Evolutionary conservation across 257 asterid genomes (phyloP).

Genomic region (Solanum pennellii): DNA sequence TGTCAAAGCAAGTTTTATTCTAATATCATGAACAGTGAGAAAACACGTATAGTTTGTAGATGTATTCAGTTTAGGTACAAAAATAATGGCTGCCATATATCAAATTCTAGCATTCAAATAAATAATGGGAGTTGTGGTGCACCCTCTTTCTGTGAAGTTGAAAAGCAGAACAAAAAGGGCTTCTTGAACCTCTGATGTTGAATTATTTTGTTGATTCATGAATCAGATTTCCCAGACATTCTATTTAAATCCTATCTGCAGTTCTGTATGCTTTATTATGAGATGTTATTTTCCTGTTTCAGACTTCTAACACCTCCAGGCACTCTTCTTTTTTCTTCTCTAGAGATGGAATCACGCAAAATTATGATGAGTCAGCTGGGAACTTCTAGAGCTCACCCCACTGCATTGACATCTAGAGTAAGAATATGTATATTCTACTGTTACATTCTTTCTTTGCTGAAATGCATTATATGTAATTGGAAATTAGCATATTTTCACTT

Average conservation of each 20-base stretch:
- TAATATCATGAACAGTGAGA: background rate
- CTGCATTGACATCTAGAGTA: conserved; percentile 79
- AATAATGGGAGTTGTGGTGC: background rate
- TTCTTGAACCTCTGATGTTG: background rate
- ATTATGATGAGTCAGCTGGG: conserved; percentile 66
- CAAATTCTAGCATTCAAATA: background rate
- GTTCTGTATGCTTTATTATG: background rate
- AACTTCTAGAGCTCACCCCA: conserved; percentile 68
- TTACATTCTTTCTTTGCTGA: background rate
- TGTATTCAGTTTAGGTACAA: background rate
- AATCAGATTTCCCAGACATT: background rate
- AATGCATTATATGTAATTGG: background rate
- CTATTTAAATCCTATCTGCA: background rate
- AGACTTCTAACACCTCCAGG: conserved; percentile 98
- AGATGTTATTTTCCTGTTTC: conserved; percentile 16
- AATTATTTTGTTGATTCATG: background rate
- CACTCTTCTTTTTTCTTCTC: conserved; percentile 87
- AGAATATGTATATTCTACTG: conserved; percentile 11
- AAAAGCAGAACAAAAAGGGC: background rate
- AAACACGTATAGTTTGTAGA: background rate
- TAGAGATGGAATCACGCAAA: conserved; percentile 78
- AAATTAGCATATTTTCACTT: background rate
- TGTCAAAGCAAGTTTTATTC: background rate
- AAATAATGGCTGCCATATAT: background rate
- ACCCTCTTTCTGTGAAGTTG: background rate